Evolutionary conservation across 1,284 basidiomycete genomes (phyloP).

Genomic region (Vanrija pseudolonga): DNA sequence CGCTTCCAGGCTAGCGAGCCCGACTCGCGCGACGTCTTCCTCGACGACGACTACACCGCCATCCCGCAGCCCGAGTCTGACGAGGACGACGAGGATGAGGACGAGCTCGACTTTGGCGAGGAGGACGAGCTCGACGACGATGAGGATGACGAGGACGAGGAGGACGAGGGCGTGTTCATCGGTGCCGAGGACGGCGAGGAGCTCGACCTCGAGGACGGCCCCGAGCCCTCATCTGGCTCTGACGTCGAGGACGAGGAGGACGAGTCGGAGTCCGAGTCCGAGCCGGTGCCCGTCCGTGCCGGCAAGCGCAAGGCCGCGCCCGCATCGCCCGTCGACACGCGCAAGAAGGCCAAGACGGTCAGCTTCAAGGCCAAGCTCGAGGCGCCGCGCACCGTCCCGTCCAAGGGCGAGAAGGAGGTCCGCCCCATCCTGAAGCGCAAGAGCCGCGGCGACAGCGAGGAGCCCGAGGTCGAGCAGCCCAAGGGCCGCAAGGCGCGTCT

Average conservation of each 20-base stretch:
- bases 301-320: slow-evolving; percentile 19
- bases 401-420: slow-evolving; percentile 7
- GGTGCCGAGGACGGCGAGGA: slow-evolving; percentile 43
- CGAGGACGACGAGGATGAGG: slow-evolving; percentile 32
- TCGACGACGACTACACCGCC: slow-evolving; percentile 58
- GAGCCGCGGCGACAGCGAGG: not conserved
- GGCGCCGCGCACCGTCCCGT: slow-evolving; percentile 15
- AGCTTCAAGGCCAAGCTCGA: slow-evolving; percentile 25
- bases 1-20: slow-evolving; percentile 55
- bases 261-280: slow-evolving; percentile 29
- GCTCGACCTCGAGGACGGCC: slow-evolving; percentile 41
- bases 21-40: slow-evolving; percentile 56
- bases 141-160: slow-evolving; percentile 32
- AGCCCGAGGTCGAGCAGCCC: not conserved
- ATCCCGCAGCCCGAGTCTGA: slow-evolving; percentile 16
- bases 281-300: slow-evolving; percentile 16
- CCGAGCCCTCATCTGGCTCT: slow-evolving; percentile 39
- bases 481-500: not conserved
- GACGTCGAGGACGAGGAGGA: slow-evolving; percentile 34
- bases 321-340: slow-evolving; percentile 9
- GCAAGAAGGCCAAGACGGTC: slow-evolving; percentile 26
- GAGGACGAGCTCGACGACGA: slow-evolving; percentile 39
- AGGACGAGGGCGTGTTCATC: slow-evolving; percentile 29
- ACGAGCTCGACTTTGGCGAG: slow-evolving; percentile 45
- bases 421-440: slow-evolving; percentile 13